Evolutionary conservation across 2,329 filamentous ascomycete genomes (phyloP).

Genomic region (Fusarium kyushuense): DNA sequence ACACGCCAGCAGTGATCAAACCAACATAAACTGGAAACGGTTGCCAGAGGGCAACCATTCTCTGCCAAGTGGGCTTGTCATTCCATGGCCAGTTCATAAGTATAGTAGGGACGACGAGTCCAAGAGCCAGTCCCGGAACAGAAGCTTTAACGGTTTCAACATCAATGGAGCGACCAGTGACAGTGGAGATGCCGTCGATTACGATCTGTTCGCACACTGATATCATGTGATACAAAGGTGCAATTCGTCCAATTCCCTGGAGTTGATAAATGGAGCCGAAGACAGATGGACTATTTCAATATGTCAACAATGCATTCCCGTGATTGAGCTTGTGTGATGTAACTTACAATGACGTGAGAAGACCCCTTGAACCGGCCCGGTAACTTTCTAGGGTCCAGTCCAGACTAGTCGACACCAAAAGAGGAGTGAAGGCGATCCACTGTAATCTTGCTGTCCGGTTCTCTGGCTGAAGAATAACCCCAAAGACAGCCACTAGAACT

Average conservation of each 20-base stretch:
- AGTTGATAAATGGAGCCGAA: neutral
- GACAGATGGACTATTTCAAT: neutral
- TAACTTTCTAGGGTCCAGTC: conserved; percentile 25
- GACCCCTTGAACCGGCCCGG: neutral
- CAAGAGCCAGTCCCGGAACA: neutral
- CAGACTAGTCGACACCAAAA: neutral
- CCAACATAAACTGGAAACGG: conserved; percentile 1
- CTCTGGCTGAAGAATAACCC: neutral
- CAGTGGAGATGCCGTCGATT: accelerated
- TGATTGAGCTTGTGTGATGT: accelerated
- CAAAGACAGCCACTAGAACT: neutral
- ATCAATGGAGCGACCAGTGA: neutral
- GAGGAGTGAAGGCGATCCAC: neutral
- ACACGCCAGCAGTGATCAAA: neutral
- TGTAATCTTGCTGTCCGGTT: neutral
- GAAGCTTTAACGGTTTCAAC: neutral
- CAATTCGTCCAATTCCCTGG: neutral
- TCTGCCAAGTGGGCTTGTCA: neutral
- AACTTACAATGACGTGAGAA: neutral
- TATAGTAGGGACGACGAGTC: neutral
- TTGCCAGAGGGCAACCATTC: neutral
- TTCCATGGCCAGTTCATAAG: conserved; percentile 7
- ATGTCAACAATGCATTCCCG: accelerated
- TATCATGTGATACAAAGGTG: conserved; percentile 1
- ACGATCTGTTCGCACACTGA: neutral